Conservation (phyloP, 1,284 basidiomycete species). For the Mycena citricolor region DNA sequence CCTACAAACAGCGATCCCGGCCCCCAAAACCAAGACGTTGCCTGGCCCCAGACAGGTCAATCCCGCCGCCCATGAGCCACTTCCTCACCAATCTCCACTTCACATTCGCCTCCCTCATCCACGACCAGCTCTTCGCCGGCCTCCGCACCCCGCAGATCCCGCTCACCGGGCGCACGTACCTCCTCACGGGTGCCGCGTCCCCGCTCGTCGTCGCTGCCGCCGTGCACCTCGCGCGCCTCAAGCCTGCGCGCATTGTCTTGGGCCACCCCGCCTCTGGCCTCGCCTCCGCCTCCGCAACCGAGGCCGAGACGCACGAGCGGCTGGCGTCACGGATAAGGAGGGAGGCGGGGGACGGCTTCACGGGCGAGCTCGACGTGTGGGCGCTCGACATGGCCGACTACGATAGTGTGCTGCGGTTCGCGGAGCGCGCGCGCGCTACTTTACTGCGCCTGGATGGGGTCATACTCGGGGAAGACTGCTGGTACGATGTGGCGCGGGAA, state of each 20-base stretch:
- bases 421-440: neutral
- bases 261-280: conserved; percentile 38
- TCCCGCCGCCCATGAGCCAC: no score
- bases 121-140: conserved; percentile 15
- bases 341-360: conserved; percentile 23
- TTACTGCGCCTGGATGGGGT: conserved; percentile 11
- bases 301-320: conserved; percentile 28
- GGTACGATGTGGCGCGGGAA: neutral
- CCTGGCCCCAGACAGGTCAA: no score
- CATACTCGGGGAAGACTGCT: conserved; percentile 22
- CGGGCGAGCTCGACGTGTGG: conserved; percentile 6
- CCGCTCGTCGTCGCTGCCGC: conserved; percentile 14
- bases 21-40: no score
- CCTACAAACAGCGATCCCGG: no score
- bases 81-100: no score
- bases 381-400: conserved; percentile 11
- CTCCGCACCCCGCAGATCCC: conserved; percentile 2
- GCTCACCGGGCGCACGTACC: conserved; percentile 7
- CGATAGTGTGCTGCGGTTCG: conserved; percentile 8
- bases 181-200: conserved; percentile 13
- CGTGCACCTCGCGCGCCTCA: conserved; percentile 15
- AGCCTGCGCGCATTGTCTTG: conserved; percentile 10
- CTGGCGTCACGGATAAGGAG: no score
- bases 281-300: conserved; percentile 33
- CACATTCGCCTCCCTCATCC: conserved; percentile 10